Conservation (phyloP, 371 early-diverging fungal genomes). For the Apophysomyces elegans region DNA sequence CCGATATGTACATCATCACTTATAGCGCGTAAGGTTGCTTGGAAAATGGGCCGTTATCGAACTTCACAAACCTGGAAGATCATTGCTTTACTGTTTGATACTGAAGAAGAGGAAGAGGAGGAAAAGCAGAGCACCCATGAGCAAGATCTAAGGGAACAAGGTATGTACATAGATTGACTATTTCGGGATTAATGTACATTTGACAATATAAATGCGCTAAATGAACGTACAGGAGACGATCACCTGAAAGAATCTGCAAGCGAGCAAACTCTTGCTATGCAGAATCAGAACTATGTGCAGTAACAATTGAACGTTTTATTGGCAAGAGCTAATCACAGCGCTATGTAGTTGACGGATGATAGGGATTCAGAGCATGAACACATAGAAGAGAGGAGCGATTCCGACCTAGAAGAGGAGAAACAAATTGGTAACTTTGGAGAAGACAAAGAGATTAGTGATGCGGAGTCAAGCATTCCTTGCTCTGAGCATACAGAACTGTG, state of each 20-base stretch:
- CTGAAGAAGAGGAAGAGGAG: conserved; percentile 28
- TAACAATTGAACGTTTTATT: neutral
- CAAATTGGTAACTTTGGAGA: neutral
- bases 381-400: neutral
- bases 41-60: conserved; percentile 65
- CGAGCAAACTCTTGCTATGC: neutral
- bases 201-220: neutral
- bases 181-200: neutral
- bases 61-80: conserved; percentile 85
- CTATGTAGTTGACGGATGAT: neutral
- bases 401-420: neutral
- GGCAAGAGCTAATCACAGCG: neutral
- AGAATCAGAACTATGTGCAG: neutral
- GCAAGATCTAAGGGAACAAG: conserved; percentile 1
- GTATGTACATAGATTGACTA: neutral
- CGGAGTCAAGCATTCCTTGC: conserved; percentile 4
- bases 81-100: conserved; percentile 66
- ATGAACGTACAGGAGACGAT: neutral
- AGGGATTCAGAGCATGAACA: conserved; percentile 6
- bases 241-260: neutral
- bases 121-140: conserved; percentile 17
- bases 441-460: conserved; percentile 6
- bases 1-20: neutral
- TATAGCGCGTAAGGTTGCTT: conserved; percentile 50
- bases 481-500: conserved; percentile 39